A percentile compares a stretch with the other conserved stretches of the same genome.
These are phyloP conservation scores for Solanum verrucosum DNA, from an alignment of 257 asterid genomes.

Conservation along the genomic window DNA sequence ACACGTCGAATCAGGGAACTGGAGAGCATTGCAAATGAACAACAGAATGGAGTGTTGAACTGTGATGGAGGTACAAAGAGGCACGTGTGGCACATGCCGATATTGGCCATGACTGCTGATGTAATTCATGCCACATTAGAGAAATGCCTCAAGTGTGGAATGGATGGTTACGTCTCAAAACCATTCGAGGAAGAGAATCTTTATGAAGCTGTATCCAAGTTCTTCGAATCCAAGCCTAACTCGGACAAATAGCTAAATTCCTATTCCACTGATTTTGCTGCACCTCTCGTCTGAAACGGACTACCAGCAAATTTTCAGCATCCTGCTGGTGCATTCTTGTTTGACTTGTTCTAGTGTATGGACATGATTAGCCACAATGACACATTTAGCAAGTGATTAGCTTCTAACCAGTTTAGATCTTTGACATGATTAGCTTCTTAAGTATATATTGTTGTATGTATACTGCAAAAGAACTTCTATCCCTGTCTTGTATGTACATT, in stretches of 20 bases:
- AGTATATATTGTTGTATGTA: not conserved
- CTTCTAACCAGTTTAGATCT: not conserved
- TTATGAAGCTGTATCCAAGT: constrained; percentile 67
- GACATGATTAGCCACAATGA: not conserved
- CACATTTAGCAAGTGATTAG: not conserved
- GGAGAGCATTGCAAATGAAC: constrained; percentile 46
- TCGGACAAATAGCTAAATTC: constrained; percentile 7
- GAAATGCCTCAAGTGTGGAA: constrained; percentile 59
- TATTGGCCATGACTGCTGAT: constrained; percentile 93
- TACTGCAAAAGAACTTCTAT: not conserved
- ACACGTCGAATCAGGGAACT: constrained; percentile 64
- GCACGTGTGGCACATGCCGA: constrained; percentile 57
- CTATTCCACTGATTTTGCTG: not conserved
- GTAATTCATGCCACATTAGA: constrained; percentile 80
- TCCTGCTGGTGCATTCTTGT: constrained; percentile 23
- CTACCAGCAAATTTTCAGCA: constrained; percentile 29
- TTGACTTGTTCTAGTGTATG: not conserved
- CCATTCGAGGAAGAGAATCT: constrained; percentile 85
- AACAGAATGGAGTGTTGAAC: constrained; percentile 14
- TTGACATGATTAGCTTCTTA: constrained; percentile 4
- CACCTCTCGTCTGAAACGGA: not conserved
- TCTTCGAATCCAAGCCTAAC: constrained; percentile 41
- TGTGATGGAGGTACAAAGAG: not conserved
- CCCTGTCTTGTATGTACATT: constrained; percentile 18
- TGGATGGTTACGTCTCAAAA: constrained; percentile 90